These are phyloP conservation scores for Penicillium nucicola DNA, from an alignment of 495 filamentous ascomycete genomes.

Conservation along the genomic window DNA sequence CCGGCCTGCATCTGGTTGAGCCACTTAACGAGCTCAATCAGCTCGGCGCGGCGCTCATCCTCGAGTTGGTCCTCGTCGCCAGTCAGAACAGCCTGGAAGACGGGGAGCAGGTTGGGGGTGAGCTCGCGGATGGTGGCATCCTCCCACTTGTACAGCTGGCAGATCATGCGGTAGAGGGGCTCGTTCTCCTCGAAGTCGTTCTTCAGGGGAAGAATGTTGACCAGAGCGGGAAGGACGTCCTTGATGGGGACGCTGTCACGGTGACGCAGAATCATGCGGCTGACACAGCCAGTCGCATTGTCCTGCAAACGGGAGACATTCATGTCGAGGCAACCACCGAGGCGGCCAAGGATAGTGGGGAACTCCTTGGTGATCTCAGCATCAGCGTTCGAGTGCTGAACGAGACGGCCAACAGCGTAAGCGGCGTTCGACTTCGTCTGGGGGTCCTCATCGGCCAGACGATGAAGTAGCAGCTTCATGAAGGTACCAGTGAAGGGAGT, in stretches of 20 bases:
- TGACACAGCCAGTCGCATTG: slow-evolving; percentile 90
- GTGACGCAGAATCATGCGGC: slow-evolving; percentile 84
- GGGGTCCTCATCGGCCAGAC: slow-evolving; percentile 81
- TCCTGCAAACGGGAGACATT: slow-evolving; percentile 77
- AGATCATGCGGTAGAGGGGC: slow-evolving; percentile 83
- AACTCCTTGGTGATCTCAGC: slow-evolving; percentile 69
- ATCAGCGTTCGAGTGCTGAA: slow-evolving; percentile 71
- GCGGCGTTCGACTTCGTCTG: slow-evolving; percentile 95
- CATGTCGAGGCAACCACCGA: slow-evolving; percentile 79
- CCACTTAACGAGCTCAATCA: slow-evolving; percentile 70
- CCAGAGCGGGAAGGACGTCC: slow-evolving; percentile 77
- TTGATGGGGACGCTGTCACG: slow-evolving; percentile 73
- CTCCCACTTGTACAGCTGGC: slow-evolving; percentile 73
- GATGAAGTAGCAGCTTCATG: slow-evolving; percentile 79
- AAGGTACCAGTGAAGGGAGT: slow-evolving; percentile 74
- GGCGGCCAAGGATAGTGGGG: slow-evolving; percentile 70
- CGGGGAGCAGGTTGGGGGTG: slow-evolving; percentile 71
- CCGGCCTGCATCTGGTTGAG: slow-evolving; percentile 55
- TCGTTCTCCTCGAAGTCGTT: slow-evolving; percentile 98
- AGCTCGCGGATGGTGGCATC: slow-evolving; percentile 71
- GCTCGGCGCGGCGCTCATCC: slow-evolving; percentile 68
- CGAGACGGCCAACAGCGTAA: slow-evolving; percentile 81
- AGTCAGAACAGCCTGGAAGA: slow-evolving; percentile 77
- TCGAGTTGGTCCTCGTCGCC: slow-evolving; percentile 82
- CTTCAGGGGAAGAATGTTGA: slow-evolving; percentile 78